These are phyloP conservation scores for Aspergillus latus DNA, from an alignment of 2,329 filamentous ascomycete species.

Conservation along the genomic window DNA sequence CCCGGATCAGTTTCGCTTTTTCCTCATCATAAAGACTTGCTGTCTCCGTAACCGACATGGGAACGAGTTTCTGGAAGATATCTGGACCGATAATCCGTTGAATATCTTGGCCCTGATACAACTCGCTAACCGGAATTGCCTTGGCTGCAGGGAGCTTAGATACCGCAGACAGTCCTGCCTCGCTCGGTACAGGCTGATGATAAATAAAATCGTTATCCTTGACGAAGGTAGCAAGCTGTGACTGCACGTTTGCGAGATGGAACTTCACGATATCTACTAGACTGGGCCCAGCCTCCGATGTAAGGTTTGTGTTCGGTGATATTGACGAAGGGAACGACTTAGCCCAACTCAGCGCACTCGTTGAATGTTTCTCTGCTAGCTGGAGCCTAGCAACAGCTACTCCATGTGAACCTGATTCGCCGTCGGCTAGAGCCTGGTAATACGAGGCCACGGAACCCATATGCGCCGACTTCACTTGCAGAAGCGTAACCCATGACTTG, in stretches of 20 bases:
- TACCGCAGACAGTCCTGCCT: conserved; percentile 77
- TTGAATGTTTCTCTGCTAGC: conserved; percentile 73
- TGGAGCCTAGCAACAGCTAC: conserved; percentile 79
- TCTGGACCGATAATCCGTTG: conserved; percentile 95
- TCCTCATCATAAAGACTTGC: conserved; percentile 98
- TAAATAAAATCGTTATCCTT: conserved; percentile 99
- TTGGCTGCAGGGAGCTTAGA: conserved; percentile 93
- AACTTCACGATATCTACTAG: conserved; percentile 81
- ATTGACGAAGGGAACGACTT: conserved; percentile 77
- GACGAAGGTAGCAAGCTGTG: conserved; percentile 70
- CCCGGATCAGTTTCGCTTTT: conserved; percentile 91
- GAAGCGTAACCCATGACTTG: conserved; percentile 82
- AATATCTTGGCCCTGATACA: conserved; percentile 97
- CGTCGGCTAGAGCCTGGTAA: conserved; percentile 87
- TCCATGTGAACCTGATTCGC: conserved; percentile 84
- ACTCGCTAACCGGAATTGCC: conserved; percentile 91
- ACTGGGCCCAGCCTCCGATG: conserved; percentile 71
- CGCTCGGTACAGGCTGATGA: conserved; percentile 84
- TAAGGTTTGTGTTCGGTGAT: conserved; percentile 78
- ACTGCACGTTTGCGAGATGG: conserved; percentile 76
- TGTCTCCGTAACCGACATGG: conserved; percentile 92
- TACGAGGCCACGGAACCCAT: conserved; percentile 87
- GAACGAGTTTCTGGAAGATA: conserved; percentile 94
- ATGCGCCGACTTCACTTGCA: conserved; percentile 71
- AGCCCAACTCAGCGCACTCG: conserved; percentile 74